Conservation (phyloP, 78 protist genomes). For the Monosiga brevicollis region DNA sequence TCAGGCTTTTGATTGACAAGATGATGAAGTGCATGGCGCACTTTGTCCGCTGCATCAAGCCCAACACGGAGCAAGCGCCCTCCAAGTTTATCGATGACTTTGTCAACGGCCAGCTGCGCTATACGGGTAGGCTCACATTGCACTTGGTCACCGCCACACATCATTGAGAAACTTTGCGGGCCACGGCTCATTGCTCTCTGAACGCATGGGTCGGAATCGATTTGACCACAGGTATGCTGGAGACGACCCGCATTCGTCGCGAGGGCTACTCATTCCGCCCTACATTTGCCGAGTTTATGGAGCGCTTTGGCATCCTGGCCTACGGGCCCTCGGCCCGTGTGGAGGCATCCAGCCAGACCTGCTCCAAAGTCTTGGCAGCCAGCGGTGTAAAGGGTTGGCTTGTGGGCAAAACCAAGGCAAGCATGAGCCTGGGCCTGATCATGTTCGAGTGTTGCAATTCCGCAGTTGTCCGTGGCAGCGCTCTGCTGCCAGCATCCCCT, state of each 20-base stretch:
- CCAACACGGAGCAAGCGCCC: constrained; percentile 25
- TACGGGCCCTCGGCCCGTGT: background rate
- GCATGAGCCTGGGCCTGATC: too few relatives aligned
- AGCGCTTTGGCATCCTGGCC: constrained; percentile 21
- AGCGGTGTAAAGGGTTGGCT: background rate
- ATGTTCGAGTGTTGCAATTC: too few relatives aligned
- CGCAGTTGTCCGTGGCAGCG: too few relatives aligned
- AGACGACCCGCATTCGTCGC: constrained; percentile 72
- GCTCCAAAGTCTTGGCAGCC: background rate
- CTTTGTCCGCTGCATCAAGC: constrained; percentile 53
- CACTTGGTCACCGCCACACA: too few relatives aligned
- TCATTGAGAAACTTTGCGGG: too few relatives aligned
- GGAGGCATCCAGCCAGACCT: background rate
- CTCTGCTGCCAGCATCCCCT: too few relatives aligned
- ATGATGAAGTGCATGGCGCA: constrained; percentile 6
- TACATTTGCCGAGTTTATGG: constrained; percentile 46
- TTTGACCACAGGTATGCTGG: constrained; percentile 59
- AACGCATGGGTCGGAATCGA: too few relatives aligned
- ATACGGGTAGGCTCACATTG: too few relatives aligned
- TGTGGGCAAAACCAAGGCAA: background rate
- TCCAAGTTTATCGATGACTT: background rate
- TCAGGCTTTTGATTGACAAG: background rate
- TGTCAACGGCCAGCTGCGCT: constrained; percentile 60
- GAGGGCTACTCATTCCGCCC: constrained; percentile 73
- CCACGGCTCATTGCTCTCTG: too few relatives aligned